Base-by-base conservation (phyloP, 345 rosid species). In the Melaleuca quinquenervia region DNA sequence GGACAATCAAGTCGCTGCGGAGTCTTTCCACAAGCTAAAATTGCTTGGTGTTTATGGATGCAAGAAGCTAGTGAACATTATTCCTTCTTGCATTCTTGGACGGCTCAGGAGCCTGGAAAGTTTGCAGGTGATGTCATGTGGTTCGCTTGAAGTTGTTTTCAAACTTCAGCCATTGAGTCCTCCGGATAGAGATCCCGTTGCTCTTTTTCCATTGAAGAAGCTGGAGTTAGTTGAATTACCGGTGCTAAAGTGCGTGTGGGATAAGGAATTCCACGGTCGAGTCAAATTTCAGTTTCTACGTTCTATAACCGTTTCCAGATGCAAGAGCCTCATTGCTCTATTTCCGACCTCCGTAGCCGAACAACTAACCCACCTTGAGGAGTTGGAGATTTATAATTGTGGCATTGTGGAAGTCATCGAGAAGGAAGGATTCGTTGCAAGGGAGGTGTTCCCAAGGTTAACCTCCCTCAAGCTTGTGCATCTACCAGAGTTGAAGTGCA, bases 1-100 rank as follows among this genome's bases (percentile, higher is more conserved):
- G 74, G 0, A 27, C 0, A 3, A 7, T 14, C 41, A 14, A 62
- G 7, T 15, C 0, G 5, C 2, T 0, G 0, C 0, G 1, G 1
- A 27, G 27, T 62, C 74, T 7, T 62, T 62, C 74, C 7, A 16
- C 1, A 62, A 62, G 0, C 74, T 62, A 27, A 62, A 27, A 27
- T 27, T 0, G 2, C 9, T 27, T 27, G 6, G 4, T 13, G 0
- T 27, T 0, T 0, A 0, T 0, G 0, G 0, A 3, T 27, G 41
- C 41, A 27, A 29, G 1, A 27, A 6, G 41, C 64, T 58, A 11
- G 64, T n/a, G 32, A n/a, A 2, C 0, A 6, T 58, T 0, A 0
- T 58, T 0, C 32, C 32, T 58, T 58, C 64, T 58, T 58, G n/a
- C 32, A 26, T 58, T 58, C 32, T 58, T 26, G 32, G 64, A n/a